Evolutionary conservation across 352 stramenopile genomes (phyloP).

Genomic region (Bremia lactucae): DNA sequence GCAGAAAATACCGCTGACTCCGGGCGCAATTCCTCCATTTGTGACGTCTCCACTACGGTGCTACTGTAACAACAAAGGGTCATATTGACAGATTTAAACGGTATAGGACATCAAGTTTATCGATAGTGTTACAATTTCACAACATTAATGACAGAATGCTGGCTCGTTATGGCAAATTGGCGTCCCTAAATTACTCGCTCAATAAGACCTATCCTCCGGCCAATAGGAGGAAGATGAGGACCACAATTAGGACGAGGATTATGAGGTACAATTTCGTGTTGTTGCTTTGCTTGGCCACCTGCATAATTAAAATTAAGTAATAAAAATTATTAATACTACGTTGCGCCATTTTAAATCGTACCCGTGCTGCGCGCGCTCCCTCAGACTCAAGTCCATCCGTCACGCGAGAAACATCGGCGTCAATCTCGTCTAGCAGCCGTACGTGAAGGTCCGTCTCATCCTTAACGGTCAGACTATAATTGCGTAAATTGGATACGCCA

Average conservation of each 20-base stretch:
- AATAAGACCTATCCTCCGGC: slow-evolving; percentile 41
- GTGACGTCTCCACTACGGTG: slow-evolving; percentile 1
- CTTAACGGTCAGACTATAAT: slow-evolving; percentile 80
- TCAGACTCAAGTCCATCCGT: slow-evolving; percentile 81
- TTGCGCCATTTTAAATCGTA: slow-evolving; percentile 10
- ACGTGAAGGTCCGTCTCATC: slow-evolving; percentile 86
- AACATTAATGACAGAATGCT: no score
- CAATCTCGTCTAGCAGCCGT: slow-evolving; percentile 82
- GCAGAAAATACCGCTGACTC: slow-evolving; percentile 2
- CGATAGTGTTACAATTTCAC: no score
- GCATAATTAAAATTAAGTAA: slow-evolving; percentile 3
- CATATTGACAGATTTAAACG: slow-evolving; percentile 12
- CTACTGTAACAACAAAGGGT: slow-evolving; percentile 16
- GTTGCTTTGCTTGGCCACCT: slow-evolving; percentile 90
- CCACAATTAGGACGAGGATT: slow-evolving; percentile 78
- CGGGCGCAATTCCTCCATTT: slow-evolving; percentile 14
- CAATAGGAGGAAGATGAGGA: slow-evolving; percentile 85
- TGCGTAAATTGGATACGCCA: slow-evolving; percentile 76
- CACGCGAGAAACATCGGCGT: slow-evolving; percentile 75
- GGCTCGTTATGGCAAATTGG: not conserved
- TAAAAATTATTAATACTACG: slow-evolving; percentile 7
- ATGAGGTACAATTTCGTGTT: slow-evolving; percentile 90
- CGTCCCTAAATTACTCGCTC: slow-evolving; percentile 10
- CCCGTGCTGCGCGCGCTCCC: slow-evolving; percentile 59
- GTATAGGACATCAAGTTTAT: slow-evolving; percentile 2